phyloP scores from a whole-genome alignment of 495 filamentous ascomycete species.

The Penicillium coffeae region DNA sequence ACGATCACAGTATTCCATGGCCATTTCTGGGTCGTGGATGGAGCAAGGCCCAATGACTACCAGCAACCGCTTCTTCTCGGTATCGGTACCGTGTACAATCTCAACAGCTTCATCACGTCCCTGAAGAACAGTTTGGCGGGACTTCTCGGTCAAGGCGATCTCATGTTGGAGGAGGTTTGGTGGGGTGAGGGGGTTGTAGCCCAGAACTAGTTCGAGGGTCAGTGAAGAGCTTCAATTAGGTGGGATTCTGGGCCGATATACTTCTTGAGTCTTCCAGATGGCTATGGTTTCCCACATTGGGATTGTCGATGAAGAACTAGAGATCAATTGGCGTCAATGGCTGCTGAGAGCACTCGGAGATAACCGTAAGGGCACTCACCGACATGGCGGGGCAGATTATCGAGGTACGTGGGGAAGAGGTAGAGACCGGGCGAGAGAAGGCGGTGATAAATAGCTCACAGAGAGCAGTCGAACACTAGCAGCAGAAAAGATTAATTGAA shows the following conservation, averaged over 20 bases:
- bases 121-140: conserved; percentile 73
- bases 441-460: too few relatives aligned
- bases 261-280: conserved; percentile 89
- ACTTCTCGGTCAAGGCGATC: conserved; percentile 73
- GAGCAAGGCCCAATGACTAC: conserved; percentile 96
- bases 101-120: conserved; percentile 78
- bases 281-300: conserved; percentile 75
- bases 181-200: conserved; percentile 90
- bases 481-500: too few relatives aligned
- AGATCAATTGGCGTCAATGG: conserved; percentile 11
- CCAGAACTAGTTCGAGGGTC: conserved; percentile 56
- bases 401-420: too few relatives aligned
- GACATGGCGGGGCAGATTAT: conserved; percentile 32
- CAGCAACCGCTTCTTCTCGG: conserved; percentile 66
- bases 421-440: too few relatives aligned
- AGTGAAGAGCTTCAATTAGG: conserved; percentile 3
- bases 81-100: conserved; percentile 75
- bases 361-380: conserved; percentile 30
- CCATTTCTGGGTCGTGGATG: conserved; percentile 91
- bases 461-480: too few relatives aligned
- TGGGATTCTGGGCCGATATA: conserved; percentile 37
- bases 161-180: conserved; percentile 96
- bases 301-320: conserved; percentile 86
- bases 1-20: conserved; percentile 88
- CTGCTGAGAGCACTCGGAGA: not conserved